Base-by-base conservation (phyloP, 768 basidiomycete species). In the Leccinum arenicola region DNA sequence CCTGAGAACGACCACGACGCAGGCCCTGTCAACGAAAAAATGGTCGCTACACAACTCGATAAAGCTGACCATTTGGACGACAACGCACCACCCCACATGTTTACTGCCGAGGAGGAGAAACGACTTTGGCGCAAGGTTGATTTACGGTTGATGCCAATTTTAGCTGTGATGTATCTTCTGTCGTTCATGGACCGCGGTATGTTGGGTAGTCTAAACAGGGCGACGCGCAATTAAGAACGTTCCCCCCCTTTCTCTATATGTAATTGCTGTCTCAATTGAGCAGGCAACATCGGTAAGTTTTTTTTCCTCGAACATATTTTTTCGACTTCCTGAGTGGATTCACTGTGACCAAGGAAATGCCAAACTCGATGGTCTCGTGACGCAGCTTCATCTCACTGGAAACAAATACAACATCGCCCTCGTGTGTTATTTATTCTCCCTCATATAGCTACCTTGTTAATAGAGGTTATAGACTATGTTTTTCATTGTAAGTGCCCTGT, bases 331-430 rank as follows among this genome's bases (percentile, higher is more conserved):
- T 29, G 29, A 5, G 4, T 2, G 7, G 35, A 25, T 53, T 60
- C 49, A 57, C 25, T 3, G 54, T n/a, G 25, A 36, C 45, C 15
- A 25, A 57, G 87, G 86, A 38, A 89, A 89, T 65, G 88, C 88
- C 2, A 84, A 79, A 60, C 71, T 89, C 1, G 84, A 86, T 63
- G 89, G 89, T 2, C 71, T 92, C 4, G 66, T 70, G 15, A 80
- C 72, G 0, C 78, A 89, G 64, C 76, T 91, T 2, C n/a, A 82
- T 35, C 76, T 90, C 45, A 79, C 75, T 0, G 82, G 84, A 9
- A 79, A 84, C 65, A 73, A 80, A 62, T 91, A 86, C 62, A 88
- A 88, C 60, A 82, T 87, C 38, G 85, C 86, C 1, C 68, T 89
- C 67, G 87, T 88, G 50, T 15, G 77, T 52, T 12, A 3, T 45